Evolutionary conservation across 139 green algal species (phyloP), one percentile per base, ranked within the genome.

Genomic region (Micractinium sp.): DNA sequence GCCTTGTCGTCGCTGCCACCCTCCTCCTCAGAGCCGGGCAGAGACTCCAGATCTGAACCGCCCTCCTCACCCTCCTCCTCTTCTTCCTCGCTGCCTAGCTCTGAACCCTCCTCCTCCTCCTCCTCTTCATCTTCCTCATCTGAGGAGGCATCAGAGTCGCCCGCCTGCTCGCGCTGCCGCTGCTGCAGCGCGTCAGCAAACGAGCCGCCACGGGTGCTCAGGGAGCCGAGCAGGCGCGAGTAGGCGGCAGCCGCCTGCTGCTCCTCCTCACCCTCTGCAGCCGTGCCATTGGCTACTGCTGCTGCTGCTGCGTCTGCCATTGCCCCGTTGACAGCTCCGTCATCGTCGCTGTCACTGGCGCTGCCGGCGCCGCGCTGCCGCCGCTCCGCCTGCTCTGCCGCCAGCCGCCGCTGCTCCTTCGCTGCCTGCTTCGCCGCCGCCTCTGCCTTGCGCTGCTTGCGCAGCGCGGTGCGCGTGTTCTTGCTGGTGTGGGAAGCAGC

Each of bases 131-230:
- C 86, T 13, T 86, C 86, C 15, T 85, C 67, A 1, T 39, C 20
- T 2, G 39, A 63, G 2, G 90, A 88, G 35, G 23, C 69, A 27
- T 85, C 90, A 27, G 61, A 74, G 85, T 86, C 53, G 35, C 85
- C 89, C 25, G 84, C 83, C 81, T 87, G 47, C 90, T 92, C 90
- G 25, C 88, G 88, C 56, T 77, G 79, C 60, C 85, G 86, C 90
- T 89, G 86, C 80, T 86, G 86, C 39, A 85, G 67, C 38, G 63
- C 75, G 31, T 27, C 47, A 4, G 89, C 89, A 80, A 90, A 77
- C 16, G 82, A 85, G 63, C 85, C 71, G 33, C 88, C 69, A 4
- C 41, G 5, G 27, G 36, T 38, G 16, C 53, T 29, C 41, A 92
- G 79, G 14, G 86, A 90, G 61, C 63, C 41, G 23, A 92, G 81